Conservation (phyloP, 2,329 filamentous ascomycete genomes). For the Rugonectria rugulosa region DNA sequence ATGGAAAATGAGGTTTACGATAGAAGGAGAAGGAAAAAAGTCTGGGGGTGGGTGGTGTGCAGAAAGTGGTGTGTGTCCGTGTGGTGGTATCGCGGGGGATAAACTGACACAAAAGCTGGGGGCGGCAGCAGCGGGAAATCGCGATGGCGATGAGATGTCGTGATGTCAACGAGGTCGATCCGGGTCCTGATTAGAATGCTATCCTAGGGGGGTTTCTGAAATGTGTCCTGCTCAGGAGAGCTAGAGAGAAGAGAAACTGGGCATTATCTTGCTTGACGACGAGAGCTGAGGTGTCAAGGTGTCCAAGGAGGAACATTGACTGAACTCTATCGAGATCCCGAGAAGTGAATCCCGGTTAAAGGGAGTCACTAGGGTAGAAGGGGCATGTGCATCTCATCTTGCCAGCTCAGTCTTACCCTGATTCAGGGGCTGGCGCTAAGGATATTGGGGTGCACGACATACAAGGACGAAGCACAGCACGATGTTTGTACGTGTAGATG, state of each 20-base stretch:
- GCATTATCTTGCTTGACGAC: background rate
- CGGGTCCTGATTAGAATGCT: background rate
- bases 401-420: background rate
- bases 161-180: slow-evolving; percentile 15
- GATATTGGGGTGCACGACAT: background rate
- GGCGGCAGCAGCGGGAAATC: background rate
- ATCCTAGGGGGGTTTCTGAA: background rate
- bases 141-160: slow-evolving; percentile 18
- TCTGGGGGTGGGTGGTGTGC: slow-evolving; percentile 14
- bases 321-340: background rate
- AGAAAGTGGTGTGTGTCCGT: slow-evolving; percentile 14
- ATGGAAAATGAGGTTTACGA: no score
- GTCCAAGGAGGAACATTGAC: background rate
- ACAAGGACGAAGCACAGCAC: background rate
- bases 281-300: no score
- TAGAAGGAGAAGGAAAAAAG: slow-evolving; percentile 3
- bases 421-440: background rate
- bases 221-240: no score
- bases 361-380: background rate
- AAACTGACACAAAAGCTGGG: background rate
- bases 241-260: background rate
- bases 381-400: background rate
- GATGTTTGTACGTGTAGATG: no score
- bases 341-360: background rate
- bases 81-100: slow-evolving; percentile 20